phyloP scores from a whole-genome alignment of 2,329 filamentous ascomycete genomes.

The Fusarium devonianum region DNA sequence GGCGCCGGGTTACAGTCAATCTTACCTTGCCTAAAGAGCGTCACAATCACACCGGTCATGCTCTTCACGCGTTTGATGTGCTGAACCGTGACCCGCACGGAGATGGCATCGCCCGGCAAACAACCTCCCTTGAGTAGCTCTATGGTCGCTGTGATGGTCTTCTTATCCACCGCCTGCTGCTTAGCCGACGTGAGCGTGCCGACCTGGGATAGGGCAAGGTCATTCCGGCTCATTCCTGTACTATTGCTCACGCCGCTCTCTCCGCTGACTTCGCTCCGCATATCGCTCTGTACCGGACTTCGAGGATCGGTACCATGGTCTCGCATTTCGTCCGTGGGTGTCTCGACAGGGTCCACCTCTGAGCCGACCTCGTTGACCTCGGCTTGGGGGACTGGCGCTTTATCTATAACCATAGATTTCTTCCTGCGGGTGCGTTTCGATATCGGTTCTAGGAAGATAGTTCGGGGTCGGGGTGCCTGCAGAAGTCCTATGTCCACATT shows the following conservation, averaged over 20 bases:
- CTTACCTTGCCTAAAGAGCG: constrained; percentile 87
- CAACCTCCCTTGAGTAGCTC: constrained; percentile 84
- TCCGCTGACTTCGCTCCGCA: constrained; percentile 73
- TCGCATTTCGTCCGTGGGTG: constrained; percentile 50
- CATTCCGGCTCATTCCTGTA: constrained; percentile 64
- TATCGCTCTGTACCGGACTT: constrained; percentile 58
- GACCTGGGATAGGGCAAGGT: constrained; percentile 49
- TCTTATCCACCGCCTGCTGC: constrained; percentile 63
- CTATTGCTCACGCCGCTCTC: constrained; percentile 74
- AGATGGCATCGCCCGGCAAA: constrained; percentile 82
- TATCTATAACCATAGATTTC: constrained; percentile 57
- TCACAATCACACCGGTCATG: constrained; percentile 90
- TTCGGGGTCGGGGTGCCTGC: constrained; percentile 75
- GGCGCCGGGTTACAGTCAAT: constrained; percentile 77
- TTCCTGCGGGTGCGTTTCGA: constrained; percentile 73
- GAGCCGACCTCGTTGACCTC: constrained; percentile 50
- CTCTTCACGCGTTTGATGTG: constrained; percentile 92
- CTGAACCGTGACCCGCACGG: constrained; percentile 80
- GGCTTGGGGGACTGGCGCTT: constrained; percentile 50
- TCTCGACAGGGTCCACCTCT: constrained; percentile 51
- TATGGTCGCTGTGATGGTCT: constrained; percentile 85
- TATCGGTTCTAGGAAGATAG: constrained; percentile 87
- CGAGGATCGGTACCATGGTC: constrained; percentile 48
- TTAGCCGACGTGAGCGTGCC: constrained; percentile 47
- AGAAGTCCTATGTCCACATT: constrained; percentile 84